Evolutionary conservation across 345 rosid genomes (phyloP), one percentile per base, ranked within the genome.

Genomic region (Litchi chinensis): DNA sequence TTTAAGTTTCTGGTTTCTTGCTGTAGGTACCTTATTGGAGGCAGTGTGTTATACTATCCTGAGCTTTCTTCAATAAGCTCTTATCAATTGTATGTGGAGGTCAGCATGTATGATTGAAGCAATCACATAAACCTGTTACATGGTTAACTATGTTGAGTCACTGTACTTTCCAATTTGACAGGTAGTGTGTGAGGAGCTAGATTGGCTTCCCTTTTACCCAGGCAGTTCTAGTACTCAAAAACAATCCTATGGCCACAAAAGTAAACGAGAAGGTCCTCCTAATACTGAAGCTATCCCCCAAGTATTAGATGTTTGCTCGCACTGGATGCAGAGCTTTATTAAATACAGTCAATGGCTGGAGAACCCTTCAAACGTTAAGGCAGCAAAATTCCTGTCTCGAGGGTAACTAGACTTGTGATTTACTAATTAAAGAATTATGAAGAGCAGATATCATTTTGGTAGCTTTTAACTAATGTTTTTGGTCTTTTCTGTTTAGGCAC

Each of bases 181-280:
- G 98, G 98, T 95, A 78, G 98, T 91, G 48, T 91, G 98, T 83
- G 98, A 95, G 85, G 98, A 93, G 87, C 89, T 95, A 80, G 98
- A 93, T 65, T 95, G 97, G 97, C 91, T 95, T 86, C 97, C 90
- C 54, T 93, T 95, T 82, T 95, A 88, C 82, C 92, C 90, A 43
- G 90, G 82, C 28, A 82, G 54, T 76, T 44, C 15, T 80, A 82
- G 81, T 72, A 60, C 80, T 54, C 84, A 80, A 70, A 84, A 88
- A 76, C 85, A 80, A 79, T 69, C 86, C 46, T 93, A 86, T 82
- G 89, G 91, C 76, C 97, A 89, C 81, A 85, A 76, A 79, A 86
- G 88, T 68, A 87, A 74, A 85, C 85, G 67, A 77, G 87, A 94
- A 84, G 87, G 79, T 82, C 90, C 94, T 21, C 93, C 94, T 57